Conservation (phyloP, 306 rosid genomes). For the Arachis hypogaea region DNA sequence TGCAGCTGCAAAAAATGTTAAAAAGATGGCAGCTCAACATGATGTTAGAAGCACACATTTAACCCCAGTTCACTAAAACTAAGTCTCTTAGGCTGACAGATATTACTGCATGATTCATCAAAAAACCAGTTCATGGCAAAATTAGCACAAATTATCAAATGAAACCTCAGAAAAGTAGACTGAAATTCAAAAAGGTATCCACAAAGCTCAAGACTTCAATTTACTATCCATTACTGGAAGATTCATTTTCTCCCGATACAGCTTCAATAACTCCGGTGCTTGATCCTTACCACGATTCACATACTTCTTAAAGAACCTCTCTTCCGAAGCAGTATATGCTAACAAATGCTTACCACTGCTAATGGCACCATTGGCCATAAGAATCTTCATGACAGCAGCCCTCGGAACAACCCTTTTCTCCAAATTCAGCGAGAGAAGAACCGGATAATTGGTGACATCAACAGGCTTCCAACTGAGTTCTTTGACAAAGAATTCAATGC, state of each 20-base stretch:
- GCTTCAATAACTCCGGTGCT: constrained; percentile 31
- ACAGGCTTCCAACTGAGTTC: constrained; percentile 40
- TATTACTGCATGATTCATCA: background rate
- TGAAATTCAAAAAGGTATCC: background rate
- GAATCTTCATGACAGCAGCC: constrained; percentile 37
- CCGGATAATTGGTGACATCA: background rate
- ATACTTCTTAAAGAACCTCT: constrained; percentile 27
- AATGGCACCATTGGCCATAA: constrained; percentile 30
- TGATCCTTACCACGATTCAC: constrained; percentile 12
- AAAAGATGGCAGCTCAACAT: too few species aligned
- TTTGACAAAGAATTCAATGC: constrained; percentile 40
- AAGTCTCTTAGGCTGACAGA: background rate
- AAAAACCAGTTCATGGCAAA: constrained; percentile 1
- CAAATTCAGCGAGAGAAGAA: constrained; percentile 36
- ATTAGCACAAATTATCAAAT: background rate
- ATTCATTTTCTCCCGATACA: constrained; percentile 26
- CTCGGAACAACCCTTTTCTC: constrained; percentile 43
- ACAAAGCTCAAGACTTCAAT: background rate
- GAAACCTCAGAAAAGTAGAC: background rate
- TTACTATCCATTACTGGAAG: background rate
- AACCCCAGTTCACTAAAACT: too few species aligned
- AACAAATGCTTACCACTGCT: background rate
- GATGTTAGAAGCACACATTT: too few species aligned
- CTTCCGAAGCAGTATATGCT: background rate
- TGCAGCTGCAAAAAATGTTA: background rate